A percentile compares a stretch with the other conserved stretches of the same genome.
These are phyloP conservation scores for Penicillium sp. DNA, from an alignment of 2,329 filamentous ascomycete species.

Conservation along the genomic window DNA sequence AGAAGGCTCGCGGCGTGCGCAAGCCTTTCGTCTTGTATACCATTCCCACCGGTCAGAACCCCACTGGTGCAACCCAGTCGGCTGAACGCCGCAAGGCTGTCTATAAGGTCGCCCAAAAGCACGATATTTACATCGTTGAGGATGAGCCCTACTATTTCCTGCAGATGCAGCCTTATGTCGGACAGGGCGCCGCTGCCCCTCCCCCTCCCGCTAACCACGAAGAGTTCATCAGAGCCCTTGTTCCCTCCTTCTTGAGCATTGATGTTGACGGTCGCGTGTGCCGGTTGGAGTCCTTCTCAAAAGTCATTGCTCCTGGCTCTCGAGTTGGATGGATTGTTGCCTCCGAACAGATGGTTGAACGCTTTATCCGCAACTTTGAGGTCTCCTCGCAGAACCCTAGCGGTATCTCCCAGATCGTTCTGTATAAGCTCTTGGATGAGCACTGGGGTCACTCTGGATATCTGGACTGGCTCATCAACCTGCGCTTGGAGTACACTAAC, in stretches of 20 bases:
- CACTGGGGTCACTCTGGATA: constrained; percentile 93
- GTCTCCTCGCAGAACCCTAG: constrained; percentile 81
- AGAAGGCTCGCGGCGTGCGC: constrained; percentile 56
- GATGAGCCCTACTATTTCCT: constrained; percentile 96
- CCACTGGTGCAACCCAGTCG: constrained; percentile 82
- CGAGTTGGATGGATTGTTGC: constrained; percentile 88
- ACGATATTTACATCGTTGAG: constrained; percentile 85
- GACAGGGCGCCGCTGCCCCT: constrained; percentile 54
- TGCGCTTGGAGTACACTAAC: constrained; percentile 78
- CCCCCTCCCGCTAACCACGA: constrained; percentile 65
- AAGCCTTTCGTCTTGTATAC: constrained; percentile 73
- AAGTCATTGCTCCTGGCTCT: constrained; percentile 82
- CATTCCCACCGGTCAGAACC: constrained; percentile 84
- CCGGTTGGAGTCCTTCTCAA: constrained; percentile 91
- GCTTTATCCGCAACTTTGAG: constrained; percentile 81
- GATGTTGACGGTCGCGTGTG: constrained; percentile 87
- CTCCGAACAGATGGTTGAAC: constrained; percentile 79
- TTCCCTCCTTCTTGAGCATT: constrained; percentile 76
- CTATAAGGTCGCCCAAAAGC: constrained; percentile 78
- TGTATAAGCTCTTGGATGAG: constrained; percentile 90
- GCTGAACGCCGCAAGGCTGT: constrained; percentile 68
- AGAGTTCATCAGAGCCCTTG: constrained; percentile 72
- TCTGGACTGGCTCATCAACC: constrained; percentile 81
- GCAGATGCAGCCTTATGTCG: constrained; percentile 75
- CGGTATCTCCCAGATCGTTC: constrained; percentile 78